These are phyloP conservation scores for Phytophthora ohioensis DNA, from an alignment of 352 stramenopile genomes.

Conservation along the genomic window DNA sequence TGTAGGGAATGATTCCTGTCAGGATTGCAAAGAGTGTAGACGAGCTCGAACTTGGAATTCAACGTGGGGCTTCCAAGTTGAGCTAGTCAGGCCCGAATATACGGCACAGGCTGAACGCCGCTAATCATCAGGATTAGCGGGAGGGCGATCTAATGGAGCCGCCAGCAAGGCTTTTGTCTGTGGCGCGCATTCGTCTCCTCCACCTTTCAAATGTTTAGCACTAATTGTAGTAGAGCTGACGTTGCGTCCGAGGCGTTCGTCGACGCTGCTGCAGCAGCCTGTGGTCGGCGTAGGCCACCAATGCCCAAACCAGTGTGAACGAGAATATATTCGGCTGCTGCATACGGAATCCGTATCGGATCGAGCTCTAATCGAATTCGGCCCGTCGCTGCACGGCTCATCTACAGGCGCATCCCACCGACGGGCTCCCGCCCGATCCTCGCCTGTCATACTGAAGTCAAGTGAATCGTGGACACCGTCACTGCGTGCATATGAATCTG, in stretches of 20 bases:
- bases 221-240: too few relatives aligned
- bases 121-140: neutral
- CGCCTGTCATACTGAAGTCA: conserved; percentile 9
- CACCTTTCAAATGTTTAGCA: too few relatives aligned
- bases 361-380: conserved; percentile 24
- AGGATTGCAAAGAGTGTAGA: neutral
- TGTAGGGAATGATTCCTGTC: too few relatives aligned
- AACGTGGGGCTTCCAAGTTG: neutral
- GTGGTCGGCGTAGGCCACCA: neutral
- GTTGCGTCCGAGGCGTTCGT: neutral
- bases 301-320: neutral
- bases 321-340: neutral
- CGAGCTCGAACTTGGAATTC: neutral
- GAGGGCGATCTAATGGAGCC: too few relatives aligned
- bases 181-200: too few relatives aligned
- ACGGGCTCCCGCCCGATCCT: conserved; percentile 24
- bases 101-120: neutral
- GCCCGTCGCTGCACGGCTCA: conserved; percentile 20
- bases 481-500: neutral
- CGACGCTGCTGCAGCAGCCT: neutral
- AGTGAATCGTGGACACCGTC: conserved; percentile 8
- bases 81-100: too few relatives aligned
- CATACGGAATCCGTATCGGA: neutral
- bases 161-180: too few relatives aligned
- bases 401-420: conserved; percentile 28